A percentile compares a stretch with the other conserved stretches of the same genome.
Conservation (phyloP, 78 protist genomes). For the Polysphondylium violaceum region DNA sequence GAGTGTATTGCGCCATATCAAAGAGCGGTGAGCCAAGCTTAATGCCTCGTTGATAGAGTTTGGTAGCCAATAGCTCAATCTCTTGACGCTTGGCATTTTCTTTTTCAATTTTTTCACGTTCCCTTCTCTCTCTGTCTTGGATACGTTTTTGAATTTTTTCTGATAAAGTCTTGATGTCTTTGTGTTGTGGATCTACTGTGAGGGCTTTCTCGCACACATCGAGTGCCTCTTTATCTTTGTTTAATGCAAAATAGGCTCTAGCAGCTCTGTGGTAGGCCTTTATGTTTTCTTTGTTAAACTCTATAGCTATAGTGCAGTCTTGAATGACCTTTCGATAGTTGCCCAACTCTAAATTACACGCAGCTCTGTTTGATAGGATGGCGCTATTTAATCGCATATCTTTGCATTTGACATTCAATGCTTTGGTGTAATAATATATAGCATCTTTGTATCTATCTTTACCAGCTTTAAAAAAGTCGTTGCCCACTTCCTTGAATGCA, state of each 20-base stretch:
- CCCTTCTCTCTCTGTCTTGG: neutral
- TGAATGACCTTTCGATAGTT: slow-evolving; percentile 47
- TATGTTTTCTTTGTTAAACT: slow-evolving; percentile 50
- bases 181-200: slow-evolving; percentile 2
- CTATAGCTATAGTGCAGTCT: slow-evolving; percentile 62
- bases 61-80: neutral
- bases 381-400: slow-evolving; percentile 51
- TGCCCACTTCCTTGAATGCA: slow-evolving; percentile 49
- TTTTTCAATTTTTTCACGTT: slow-evolving; percentile 8
- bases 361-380: slow-evolving; percentile 77
- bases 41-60: slow-evolving; percentile 5
- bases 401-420: slow-evolving; percentile 31
- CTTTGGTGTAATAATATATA: slow-evolving; percentile 28
- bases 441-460: slow-evolving; percentile 55
- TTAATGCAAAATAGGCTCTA: slow-evolving; percentile 13
- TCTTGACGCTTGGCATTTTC: slow-evolving; percentile 1
- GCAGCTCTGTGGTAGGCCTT: slow-evolving; percentile 59
- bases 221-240: slow-evolving; percentile 26
- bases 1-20: slow-evolving; percentile 47
- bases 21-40: slow-evolving; percentile 15
- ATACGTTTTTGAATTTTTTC: neutral
- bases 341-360: slow-evolving; percentile 50
- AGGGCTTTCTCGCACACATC: slow-evolving; percentile 13
- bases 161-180: neutral
- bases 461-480: slow-evolving; percentile 34